Conservation (phyloP, 208 protist genomes). For the Trypanosoma vivax region DNA sequence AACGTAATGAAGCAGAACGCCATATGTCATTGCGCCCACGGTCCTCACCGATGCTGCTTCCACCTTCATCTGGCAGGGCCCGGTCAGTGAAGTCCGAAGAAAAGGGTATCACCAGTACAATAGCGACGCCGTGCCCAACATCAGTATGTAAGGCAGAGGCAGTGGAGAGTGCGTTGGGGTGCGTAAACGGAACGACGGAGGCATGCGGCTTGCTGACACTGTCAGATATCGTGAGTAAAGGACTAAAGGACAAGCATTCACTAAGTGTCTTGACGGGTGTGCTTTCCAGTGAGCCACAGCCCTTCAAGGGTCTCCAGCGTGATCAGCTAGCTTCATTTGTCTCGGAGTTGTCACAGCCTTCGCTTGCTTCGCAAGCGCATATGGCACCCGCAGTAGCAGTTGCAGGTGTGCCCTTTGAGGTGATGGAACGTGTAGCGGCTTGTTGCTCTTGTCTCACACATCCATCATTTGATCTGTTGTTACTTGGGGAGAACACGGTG, state of each 20-base stretch:
- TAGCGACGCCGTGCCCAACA: no score
- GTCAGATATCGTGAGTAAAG: slow-evolving; percentile 8
- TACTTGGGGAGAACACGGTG: slow-evolving; percentile 36
- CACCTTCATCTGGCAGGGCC: no score
- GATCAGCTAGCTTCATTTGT: slow-evolving; percentile 24
- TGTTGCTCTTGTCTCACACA: slow-evolving; percentile 48
- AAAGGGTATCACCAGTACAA: no score
- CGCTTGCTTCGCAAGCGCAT: neutral
- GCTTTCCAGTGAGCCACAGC: slow-evolving; percentile 29
- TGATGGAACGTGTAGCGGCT: slow-evolving; percentile 26
- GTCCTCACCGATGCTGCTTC: neutral
- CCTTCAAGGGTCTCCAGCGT: slow-evolving; percentile 26
- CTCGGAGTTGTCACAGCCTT: slow-evolving; percentile 5
- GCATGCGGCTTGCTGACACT: slow-evolving; percentile 1
- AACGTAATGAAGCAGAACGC: slow-evolving; percentile 1
- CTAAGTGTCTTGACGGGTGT: slow-evolving; percentile 23
- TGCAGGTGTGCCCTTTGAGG: neutral
- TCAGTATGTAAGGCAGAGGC: neutral
- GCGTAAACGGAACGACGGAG: neutral
- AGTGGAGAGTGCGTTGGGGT: neutral
- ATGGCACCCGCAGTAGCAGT: neutral
- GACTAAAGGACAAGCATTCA: slow-evolving; percentile 2
- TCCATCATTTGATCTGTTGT: slow-evolving; percentile 34
- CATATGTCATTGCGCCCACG: slow-evolving; percentile 26
- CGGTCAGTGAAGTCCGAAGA: no score